Evolutionary conservation across 495 filamentous ascomycete genomes (phyloP), one percentile per base, ranked within the genome.

Genomic region (Lepraria neglecta): DNA sequence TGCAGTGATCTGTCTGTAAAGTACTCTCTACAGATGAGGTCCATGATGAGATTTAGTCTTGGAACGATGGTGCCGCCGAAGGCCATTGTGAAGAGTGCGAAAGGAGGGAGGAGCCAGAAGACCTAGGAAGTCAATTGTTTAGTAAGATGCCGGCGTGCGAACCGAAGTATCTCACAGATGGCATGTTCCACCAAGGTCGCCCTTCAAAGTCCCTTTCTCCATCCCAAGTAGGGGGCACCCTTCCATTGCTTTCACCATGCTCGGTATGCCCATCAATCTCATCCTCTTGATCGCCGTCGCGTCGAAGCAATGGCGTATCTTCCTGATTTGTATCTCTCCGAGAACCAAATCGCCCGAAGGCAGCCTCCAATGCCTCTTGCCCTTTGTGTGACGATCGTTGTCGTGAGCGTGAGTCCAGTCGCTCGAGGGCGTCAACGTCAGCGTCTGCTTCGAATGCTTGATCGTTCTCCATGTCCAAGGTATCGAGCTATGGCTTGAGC

Each of bases 41-140:
- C 76, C 56, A 94, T 75, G 65, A 92, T 89, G 68, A 95, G 73
- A 68, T 95, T 89, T 43, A 95, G 74, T 71, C 83, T 90, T 10
- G 88, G 89, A 4, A 95, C 89, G 3, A 89, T 73, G 28, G 86
- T 79, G 64, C 88, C 91, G 24, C 94, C 94, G 68, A 91, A 90
- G 0, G 90, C 91, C 47, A 95, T 75, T 0, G 89, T 87, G 70
- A 86, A 90, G 7, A 95, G 68, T 28, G 87, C 74, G 70, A 89
- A 90, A 4, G 89, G 86, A 0, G 81, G 83, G 11, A 98, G 66
- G 17, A 98, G 75, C 90, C 92, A 98, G 71, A 80, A 89, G 42
- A 96, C 81, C 89, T 95, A 58, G n/a, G 46, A 68, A 53, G 54
- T 61, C 54, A 58, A 47, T 56, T 46, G 31, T 24, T 45, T 21